These are phyloP conservation scores for Fusarium sacchari DNA, from an alignment of 2,329 filamentous ascomycete genomes.

Conservation along the genomic window DNA sequence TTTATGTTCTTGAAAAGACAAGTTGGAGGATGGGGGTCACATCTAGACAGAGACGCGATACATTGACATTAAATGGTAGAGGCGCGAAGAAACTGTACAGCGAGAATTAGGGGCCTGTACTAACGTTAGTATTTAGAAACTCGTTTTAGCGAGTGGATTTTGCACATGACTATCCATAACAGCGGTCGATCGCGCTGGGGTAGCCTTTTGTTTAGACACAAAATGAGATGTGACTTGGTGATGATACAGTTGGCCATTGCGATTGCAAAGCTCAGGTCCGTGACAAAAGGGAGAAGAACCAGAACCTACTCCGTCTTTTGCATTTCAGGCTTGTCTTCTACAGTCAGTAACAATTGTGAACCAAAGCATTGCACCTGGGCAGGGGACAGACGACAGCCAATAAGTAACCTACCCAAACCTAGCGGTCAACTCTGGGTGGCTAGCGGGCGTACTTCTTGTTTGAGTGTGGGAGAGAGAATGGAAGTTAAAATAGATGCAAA, in stretches of 20 bases:
- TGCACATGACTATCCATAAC: slow-evolving; percentile 10
- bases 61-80: slow-evolving; percentile 16
- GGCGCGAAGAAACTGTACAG: not conserved
- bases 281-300: not conserved
- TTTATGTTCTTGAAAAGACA: slow-evolving; percentile 6
- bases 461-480: not conserved
- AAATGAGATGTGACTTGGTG: not conserved
- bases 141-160: slow-evolving; percentile 9
- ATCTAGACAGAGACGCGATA: slow-evolving; percentile 29
- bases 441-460: not conserved
- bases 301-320: not conserved
- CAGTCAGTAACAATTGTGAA: not conserved
- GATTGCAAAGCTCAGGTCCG: not conserved
- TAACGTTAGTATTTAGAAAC: slow-evolving; percentile 3
- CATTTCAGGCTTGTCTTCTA: not conserved
- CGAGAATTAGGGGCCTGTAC: not conserved
- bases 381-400: not conserved
- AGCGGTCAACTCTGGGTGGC: not conserved
- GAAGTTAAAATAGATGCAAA: not conserved
- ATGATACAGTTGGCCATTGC: not conserved
- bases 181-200: not conserved
- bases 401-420: not conserved
- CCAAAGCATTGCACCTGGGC: not conserved
- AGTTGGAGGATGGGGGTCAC: not conserved
- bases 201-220: not conserved